These are phyloP conservation scores for Neofusicoccum ribis DNA, from an alignment of 2,329 filamentous ascomycete genomes.

Conservation along the genomic window DNA sequence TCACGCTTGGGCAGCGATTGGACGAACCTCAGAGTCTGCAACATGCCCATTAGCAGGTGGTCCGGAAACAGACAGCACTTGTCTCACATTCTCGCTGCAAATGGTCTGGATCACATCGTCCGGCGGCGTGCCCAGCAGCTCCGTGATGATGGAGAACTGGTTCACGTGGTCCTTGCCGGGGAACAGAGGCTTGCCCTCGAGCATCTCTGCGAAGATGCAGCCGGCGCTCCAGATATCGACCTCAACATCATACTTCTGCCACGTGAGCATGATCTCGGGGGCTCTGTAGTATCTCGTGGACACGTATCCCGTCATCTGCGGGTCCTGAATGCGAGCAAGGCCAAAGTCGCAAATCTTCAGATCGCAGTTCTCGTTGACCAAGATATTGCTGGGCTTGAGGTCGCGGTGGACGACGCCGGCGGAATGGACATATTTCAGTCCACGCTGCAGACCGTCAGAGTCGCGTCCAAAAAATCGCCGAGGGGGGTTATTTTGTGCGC, in stretches of 20 bases:
- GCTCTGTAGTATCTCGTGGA: constrained; percentile 98
- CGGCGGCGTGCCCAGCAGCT: constrained; percentile 91
- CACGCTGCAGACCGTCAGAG: constrained; percentile 63
- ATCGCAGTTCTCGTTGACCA: constrained; percentile 99
- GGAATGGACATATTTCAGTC: constrained; percentile 98
- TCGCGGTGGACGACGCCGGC: constrained; percentile 97
- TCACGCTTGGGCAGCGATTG: constrained; percentile 95
- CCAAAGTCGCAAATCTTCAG: constrained; percentile 99
- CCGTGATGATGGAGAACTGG: constrained; percentile 99
- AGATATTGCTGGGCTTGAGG: constrained; percentile 96
- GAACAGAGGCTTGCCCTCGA: constrained; percentile 97
- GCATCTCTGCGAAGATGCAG: constrained; percentile 99
- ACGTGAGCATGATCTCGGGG: constrained; percentile 99
- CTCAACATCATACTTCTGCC: constrained; percentile 99
- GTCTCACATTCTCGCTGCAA: constrained; percentile 88
- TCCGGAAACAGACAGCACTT: constrained; percentile 1
- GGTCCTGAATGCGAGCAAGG: constrained; percentile 94
- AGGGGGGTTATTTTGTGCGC: constrained; percentile 38
- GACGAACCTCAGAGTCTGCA: constrained; percentile 89
- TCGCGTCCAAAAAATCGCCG: constrained; percentile 2
- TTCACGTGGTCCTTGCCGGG: constrained; percentile 99
- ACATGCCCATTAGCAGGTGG: constrained; percentile 25
- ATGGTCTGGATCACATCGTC: constrained; percentile 99
- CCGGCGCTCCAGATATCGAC: constrained; percentile 99
- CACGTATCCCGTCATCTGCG: constrained; percentile 99